Conservation (phyloP, 1,139 yeast genomes). For the Suhomyces bokatorum region DNA sequence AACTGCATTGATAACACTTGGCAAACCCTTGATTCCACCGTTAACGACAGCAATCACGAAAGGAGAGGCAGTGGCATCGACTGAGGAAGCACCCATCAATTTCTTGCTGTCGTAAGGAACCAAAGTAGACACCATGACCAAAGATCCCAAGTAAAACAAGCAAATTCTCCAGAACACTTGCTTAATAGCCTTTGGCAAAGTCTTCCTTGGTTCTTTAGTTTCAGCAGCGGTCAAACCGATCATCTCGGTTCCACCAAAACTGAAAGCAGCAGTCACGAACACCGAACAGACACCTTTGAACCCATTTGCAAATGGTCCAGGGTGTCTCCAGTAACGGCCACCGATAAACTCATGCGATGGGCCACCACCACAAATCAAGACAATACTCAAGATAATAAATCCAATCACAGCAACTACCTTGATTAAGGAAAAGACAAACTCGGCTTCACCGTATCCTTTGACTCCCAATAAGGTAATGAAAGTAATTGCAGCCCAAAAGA, state of each 20-base stretch:
- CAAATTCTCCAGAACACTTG: conserved; percentile 74
- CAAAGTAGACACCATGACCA: conserved; percentile 45
- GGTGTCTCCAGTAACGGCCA: conserved; percentile 39
- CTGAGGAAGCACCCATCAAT: conserved; percentile 38
- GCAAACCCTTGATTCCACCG: conserved; percentile 56
- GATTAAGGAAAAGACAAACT: conserved; percentile 38
- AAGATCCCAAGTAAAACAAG: conserved; percentile 54
- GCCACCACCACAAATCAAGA: conserved; percentile 44
- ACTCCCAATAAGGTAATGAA: conserved; percentile 43
- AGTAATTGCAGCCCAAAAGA: conserved; percentile 38
- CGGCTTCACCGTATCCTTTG: conserved; percentile 48
- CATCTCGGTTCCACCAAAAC: conserved; percentile 42
- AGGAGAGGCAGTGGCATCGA: conserved; percentile 58
- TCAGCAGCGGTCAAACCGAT: conserved; percentile 51
- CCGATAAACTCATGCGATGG: conserved; percentile 25
- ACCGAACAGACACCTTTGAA: conserved; percentile 50
- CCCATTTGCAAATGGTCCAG: conserved; percentile 46
- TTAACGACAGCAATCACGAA: conserved; percentile 59
- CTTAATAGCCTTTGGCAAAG: conserved; percentile 73
- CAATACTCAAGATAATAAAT: conserved; percentile 43
- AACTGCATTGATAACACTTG: conserved; percentile 53
- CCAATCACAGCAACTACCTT: conserved; percentile 44
- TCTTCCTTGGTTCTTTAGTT: conserved; percentile 42
- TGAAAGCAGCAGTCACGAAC: conserved; percentile 33
- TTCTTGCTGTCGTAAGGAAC: conserved; percentile 43